A percentile compares a stretch with the other conserved stretches of the same genome.
Evolutionary conservation across 2,329 filamentous ascomycete species (phyloP).

Genomic region (Aspergillus sp.): DNA sequence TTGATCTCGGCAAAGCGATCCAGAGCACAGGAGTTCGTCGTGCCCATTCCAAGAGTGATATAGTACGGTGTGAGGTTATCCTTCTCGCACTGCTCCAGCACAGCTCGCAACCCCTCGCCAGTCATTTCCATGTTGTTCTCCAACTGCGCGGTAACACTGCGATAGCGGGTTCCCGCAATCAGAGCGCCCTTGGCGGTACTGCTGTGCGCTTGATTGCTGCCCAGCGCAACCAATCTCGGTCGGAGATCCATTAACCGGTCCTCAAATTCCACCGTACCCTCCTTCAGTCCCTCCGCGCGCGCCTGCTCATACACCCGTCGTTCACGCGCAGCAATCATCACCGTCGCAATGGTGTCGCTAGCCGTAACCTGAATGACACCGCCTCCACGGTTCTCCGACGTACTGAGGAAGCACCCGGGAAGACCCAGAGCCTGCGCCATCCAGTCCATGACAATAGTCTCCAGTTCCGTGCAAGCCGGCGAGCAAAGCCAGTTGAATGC

Average conservation of each 20-base stretch:
- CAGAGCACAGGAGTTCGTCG: conserved; percentile 82
- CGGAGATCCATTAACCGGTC: conserved; percentile 67
- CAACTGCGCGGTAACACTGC: conserved; percentile 63
- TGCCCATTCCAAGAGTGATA: conserved; percentile 79
- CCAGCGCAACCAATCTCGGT: conserved; percentile 74
- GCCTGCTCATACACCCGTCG: conserved; percentile 66
- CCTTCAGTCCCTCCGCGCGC: conserved; percentile 47
- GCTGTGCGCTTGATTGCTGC: conserved; percentile 76
- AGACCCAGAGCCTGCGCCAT: conserved; percentile 72
- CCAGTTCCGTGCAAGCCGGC: conserved; percentile 87
- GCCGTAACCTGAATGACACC: conserved; percentile 95
- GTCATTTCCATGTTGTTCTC: conserved; percentile 70
- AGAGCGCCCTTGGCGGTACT: conserved; percentile 84
- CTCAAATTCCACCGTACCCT: conserved; percentile 59
- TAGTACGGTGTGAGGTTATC: conserved; percentile 82
- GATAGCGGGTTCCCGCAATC: conserved; percentile 81
- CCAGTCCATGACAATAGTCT: conserved; percentile 93
- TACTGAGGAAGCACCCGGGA: conserved; percentile 71
- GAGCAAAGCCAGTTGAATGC: conserved; percentile 98
- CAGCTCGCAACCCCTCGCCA: conserved; percentile 58
- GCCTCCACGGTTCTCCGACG: conserved; percentile 65
- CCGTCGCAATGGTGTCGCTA: conserved; percentile 81
- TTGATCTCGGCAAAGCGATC: conserved; percentile 76
- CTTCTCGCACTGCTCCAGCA: conserved; percentile 64
- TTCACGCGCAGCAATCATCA: conserved; percentile 84